phyloP scores from a whole-genome alignment of 139 green algal genomes.

The Bryopsis sp. region DNA sequence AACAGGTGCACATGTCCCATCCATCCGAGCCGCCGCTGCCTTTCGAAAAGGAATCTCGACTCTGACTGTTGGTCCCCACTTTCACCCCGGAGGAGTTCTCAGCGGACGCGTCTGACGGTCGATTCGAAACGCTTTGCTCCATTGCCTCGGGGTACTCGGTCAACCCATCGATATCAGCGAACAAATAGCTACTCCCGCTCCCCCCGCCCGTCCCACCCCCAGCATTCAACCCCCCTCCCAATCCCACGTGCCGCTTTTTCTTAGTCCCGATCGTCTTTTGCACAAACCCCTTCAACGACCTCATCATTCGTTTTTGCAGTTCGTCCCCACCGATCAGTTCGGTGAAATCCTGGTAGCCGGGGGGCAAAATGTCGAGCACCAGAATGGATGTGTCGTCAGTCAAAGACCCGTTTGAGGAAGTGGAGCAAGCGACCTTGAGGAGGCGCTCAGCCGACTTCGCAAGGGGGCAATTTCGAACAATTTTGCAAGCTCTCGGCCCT shows the following conservation, averaged over 20 bases:
- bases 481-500: conserved; percentile 7
- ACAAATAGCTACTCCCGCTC: not conserved
- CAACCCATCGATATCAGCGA: conserved; percentile 14
- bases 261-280: not conserved
- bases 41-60: not conserved
- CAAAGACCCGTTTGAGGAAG: conserved; percentile 37
- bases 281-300: not conserved
- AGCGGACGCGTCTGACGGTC: not conserved
- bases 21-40: not conserved
- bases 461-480: not conserved
- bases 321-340: not conserved
- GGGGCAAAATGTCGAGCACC: conserved; percentile 63
- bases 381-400: conserved; percentile 77
- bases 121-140: not conserved
- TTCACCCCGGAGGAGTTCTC: not conserved
- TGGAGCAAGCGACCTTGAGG: conserved; percentile 12
- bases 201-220: not conserved
- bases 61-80: not conserved
- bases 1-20: conserved; percentile 10
- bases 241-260: not conserved
- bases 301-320: not conserved
- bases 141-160: conserved; percentile 2
- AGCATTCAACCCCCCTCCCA: not conserved
- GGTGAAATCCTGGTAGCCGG: conserved; percentile 16
- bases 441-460: conserved; percentile 8